These are phyloP conservation scores for Striga asiatica DNA, from an alignment of 257 asterid species.

Conservation along the genomic window DNA sequence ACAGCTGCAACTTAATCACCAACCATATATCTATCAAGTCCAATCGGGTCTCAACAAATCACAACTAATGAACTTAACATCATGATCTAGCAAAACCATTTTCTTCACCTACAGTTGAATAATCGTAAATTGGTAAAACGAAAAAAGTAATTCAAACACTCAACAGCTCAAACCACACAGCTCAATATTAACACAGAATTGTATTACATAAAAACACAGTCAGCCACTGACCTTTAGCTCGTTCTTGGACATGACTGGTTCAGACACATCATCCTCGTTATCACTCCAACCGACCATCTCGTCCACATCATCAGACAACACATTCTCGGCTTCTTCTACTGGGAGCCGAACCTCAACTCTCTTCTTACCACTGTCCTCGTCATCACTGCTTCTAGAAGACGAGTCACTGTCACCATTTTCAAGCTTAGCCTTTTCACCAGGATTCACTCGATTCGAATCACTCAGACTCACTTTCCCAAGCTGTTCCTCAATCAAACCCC, in stretches of 20 bases:
- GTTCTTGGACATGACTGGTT: slow-evolving; percentile 60
- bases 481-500: slow-evolving; percentile 37
- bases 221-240: slow-evolving; percentile 57
- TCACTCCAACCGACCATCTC: slow-evolving; percentile 68
- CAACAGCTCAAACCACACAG: too few species aligned
- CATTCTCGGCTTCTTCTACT: slow-evolving; percentile 66
- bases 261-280: slow-evolving; percentile 37
- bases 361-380: slow-evolving; percentile 20
- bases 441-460: slow-evolving; percentile 1
- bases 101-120: too few species aligned
- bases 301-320: slow-evolving; percentile 33
- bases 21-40: too few species aligned
- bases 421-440: slow-evolving; percentile 8
- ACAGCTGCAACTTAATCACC: too few species aligned
- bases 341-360: slow-evolving; percentile 17
- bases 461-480: slow-evolving; percentile 42
- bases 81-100: too few species aligned
- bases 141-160: too few species aligned
- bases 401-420: too few species aligned
- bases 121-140: too few species aligned
- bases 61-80: too few species aligned
- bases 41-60: too few species aligned
- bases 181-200: background rate
- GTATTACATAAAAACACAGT: background rate
- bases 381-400: too few species aligned